These are phyloP conservation scores for Hemisphaericaspora xylofermentans DNA, from an alignment of 1,139 yeast species.

Conservation along the genomic window DNA sequence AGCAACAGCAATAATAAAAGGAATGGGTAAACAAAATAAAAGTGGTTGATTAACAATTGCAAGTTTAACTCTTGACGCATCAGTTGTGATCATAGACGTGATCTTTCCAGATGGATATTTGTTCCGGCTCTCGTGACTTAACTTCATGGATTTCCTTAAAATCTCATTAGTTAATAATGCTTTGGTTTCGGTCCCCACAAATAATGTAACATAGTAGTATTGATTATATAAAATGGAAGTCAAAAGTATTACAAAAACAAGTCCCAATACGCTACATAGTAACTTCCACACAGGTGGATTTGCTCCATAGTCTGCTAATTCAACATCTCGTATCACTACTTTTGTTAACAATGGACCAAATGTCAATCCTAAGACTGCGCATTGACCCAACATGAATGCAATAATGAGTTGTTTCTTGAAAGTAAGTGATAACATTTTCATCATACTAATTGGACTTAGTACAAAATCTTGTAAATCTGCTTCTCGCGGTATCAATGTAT, in stretches of 20 bases:
- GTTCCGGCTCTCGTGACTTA: conserved; percentile 28
- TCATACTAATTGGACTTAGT: conserved; percentile 16
- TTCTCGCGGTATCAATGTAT: conserved; percentile 20
- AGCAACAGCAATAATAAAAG: conserved; percentile 58
- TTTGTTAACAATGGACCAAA: conserved; percentile 31
- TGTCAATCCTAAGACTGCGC: conserved; percentile 19
- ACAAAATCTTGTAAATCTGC: conserved; percentile 29
- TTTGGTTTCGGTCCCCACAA: conserved; percentile 40
- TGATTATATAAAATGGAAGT: conserved; percentile 58
- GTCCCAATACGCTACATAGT: conserved; percentile 39
- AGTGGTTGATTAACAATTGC: conserved; percentile 73
- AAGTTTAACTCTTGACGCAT: conserved; percentile 74
- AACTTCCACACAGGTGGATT: conserved; percentile 29
- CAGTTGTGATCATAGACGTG: conserved; percentile 67
- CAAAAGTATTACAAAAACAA: conserved; percentile 24
- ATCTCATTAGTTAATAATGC: conserved; percentile 36
- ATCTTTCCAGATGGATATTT: conserved; percentile 32
- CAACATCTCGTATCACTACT: conserved; percentile 30
- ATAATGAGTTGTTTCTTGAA: conserved; percentile 27
- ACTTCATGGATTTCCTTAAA: conserved; percentile 30
- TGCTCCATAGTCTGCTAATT: conserved; percentile 22
- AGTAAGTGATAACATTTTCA: conserved; percentile 25
- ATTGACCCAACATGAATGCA: conserved; percentile 20
- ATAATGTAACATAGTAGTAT: conserved; percentile 57
- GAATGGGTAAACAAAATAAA: conserved; percentile 60